Evolutionary conservation across 202 grass and related monocot species (phyloP), one percentile per base, ranked within the genome.

Genomic region (Hordeum pubiflorum): DNA sequence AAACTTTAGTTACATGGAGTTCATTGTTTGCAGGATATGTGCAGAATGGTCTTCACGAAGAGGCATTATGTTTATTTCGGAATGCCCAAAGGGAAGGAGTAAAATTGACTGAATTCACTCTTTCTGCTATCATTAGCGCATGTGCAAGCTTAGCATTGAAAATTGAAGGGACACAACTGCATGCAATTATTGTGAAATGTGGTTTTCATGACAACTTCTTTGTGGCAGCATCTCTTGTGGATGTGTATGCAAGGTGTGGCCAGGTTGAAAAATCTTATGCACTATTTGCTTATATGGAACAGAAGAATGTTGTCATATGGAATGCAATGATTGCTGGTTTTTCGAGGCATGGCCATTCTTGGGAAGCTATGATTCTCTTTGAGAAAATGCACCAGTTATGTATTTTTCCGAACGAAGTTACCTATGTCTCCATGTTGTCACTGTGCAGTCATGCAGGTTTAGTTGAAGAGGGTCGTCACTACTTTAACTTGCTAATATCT

Each of bases 1-100:
- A 70, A 87, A 91, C 91, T 72, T 57, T 81, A 73, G 91, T 94
- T 81, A 87, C 89, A 73, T 91, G 86, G 89, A 94, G 89, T 80
- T 91, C 91, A 26, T 80, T 94, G 69, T 81, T 82, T 67, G 81
- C 86, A 40, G 91, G 89, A 69, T 88, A 83, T 18, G 78, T 85
- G 74, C 89, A 87, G 83, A 94, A 89, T 85, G 83, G 67, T 79
- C 86, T 89, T 84, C 70, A 91, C 13, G 74, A 94, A 57, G 77
- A 91, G 55, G 86, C 86, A 66, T 55, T 91, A 54, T 13, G 7
- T 22, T 79, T 94, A 37, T 91, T 91, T 48, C 68, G 17, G 65
- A 81, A 23, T 57, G 70, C 89, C 22, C 84, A 69, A 80, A 82
- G 79, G 69, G 71, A 84, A 48, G 84, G 84, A 57, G 37, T 76